These are phyloP conservation scores for Stemphylium vesicarium DNA, from an alignment of 2,329 filamentous ascomycete species.

Conservation along the genomic window DNA sequence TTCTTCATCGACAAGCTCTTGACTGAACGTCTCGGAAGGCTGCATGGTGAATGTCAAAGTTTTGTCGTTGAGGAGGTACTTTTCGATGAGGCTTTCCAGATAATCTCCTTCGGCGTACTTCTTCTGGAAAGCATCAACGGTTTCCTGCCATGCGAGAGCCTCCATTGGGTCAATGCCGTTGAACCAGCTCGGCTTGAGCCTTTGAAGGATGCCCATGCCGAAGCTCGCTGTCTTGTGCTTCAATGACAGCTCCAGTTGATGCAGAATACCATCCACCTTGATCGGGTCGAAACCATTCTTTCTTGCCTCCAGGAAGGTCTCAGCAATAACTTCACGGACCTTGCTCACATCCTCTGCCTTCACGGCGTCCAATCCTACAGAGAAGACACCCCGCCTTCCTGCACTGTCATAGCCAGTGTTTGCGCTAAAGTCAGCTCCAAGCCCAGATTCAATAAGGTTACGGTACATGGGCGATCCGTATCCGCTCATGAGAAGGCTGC, in stretches of 20 bases:
- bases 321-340: constrained; percentile 75
- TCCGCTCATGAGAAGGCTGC: constrained; percentile 85
- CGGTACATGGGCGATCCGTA: constrained; percentile 94
- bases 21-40: constrained; percentile 76
- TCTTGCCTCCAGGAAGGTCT: constrained; percentile 72
- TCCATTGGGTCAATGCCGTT: constrained; percentile 93
- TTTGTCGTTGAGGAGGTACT: constrained; percentile 87
- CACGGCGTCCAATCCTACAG: constrained; percentile 89
- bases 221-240: constrained; percentile 98
- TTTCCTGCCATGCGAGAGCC: constrained; percentile 88
- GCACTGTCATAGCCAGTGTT: constrained; percentile 91
- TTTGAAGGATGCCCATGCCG: constrained; percentile 86
- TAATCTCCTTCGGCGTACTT: constrained; percentile 78
- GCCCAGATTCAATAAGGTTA: constrained; percentile 83
- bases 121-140: constrained; percentile 80
- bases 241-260: constrained; percentile 88
- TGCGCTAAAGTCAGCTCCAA: constrained; percentile 92
- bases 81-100: constrained; percentile 82
- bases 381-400: constrained; percentile 80
- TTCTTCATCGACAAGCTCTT: constrained; percentile 79
- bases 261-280: constrained; percentile 92
- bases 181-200: constrained; percentile 92
- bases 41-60: constrained; percentile 94
- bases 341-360: constrained; percentile 78
- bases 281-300: constrained; percentile 82